Base-by-base conservation (phyloP, 202 grass and related monocot genomes). In the Bolboschoenoplectus hybrid region DNA sequence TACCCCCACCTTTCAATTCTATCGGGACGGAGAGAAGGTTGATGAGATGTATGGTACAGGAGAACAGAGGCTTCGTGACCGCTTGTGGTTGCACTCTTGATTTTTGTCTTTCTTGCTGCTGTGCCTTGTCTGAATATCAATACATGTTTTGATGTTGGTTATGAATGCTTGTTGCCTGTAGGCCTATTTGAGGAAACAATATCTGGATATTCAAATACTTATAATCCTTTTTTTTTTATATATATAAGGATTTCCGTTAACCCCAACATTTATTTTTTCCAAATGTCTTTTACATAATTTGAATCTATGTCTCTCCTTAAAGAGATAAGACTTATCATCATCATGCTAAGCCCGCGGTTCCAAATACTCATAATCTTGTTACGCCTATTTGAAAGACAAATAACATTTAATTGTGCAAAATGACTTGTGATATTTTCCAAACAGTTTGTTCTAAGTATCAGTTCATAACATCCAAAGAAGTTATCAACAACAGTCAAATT, bases 51-150 rank as follows among this genome's bases (percentile, higher is more conserved):
- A 94, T 63, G 93, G 91, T 40, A 63, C 85, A 69, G 97, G 97
- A 77, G 97, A 98, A 79, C 87, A 96, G 85, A 94, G 92, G 74
- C 72, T 96, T 26, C 93, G 85, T 67, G 97, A 98, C 83, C 86
- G 93, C 72, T 75, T 98, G 85, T 98, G 97, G 97, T 62, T 98
- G 74, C 90, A 98, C 88, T 96, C 93, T 10, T 98, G 80, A 91
- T 74, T 82, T 26, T 50, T 56, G 5, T 44, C 75, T 71, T 32
- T 39, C 53, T 80, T 61, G 8, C 8, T 80, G 72, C 5, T 53
- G 47, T 52, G 47, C 2, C 55, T 74, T 45, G 20, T 13, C 65
- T 41, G 11, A 40, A 70, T 2, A 6, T 16, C 39, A 44, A 34
- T 41, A 16, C 35, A 67, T 67, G 32, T 73, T 73, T 73, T 77